Conservation (phyloP, 768 basidiomycete genomes). For the Rhizopogon vinicolor region DNA sequence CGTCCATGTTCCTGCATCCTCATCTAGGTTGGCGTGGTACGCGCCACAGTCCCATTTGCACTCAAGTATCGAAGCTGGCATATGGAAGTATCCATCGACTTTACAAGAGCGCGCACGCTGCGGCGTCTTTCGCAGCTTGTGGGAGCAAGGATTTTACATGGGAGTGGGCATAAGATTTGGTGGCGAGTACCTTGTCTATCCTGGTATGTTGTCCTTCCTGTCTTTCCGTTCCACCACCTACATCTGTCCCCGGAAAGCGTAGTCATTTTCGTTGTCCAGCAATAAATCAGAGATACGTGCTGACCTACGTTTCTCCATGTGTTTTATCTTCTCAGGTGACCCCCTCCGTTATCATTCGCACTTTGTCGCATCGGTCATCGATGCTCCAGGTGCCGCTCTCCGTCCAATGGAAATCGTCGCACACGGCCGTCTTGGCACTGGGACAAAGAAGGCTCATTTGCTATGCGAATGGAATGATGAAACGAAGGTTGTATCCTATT, state of each 20-base stretch:
- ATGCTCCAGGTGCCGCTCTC: slow-evolving; percentile 54
- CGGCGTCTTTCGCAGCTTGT: slow-evolving; percentile 73
- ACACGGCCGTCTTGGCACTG: slow-evolving; percentile 92
- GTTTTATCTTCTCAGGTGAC: slow-evolving; percentile 54
- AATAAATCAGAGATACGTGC: slow-evolving; percentile 2
- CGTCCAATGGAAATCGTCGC: slow-evolving; percentile 94
- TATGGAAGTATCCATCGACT: slow-evolving; percentile 75
- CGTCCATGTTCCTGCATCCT: slow-evolving; percentile 64
- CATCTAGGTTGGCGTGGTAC: slow-evolving; percentile 70
- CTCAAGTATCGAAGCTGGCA: slow-evolving; percentile 51
- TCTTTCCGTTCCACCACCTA: not conserved
- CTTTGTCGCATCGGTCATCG: slow-evolving; percentile 80
- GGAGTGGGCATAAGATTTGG: slow-evolving; percentile 93
- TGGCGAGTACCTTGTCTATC: slow-evolving; percentile 94
- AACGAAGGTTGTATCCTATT: slow-evolving; percentile 60
- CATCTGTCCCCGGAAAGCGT: not conserved
- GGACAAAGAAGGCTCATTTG: slow-evolving; percentile 94
- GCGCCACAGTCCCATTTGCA: slow-evolving; percentile 42
- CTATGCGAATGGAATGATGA: slow-evolving; percentile 85
- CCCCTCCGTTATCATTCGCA: slow-evolving; percentile 96
- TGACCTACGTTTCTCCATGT: slow-evolving; percentile 3
- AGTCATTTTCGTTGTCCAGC: not conserved
- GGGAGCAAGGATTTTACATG: slow-evolving; percentile 83
- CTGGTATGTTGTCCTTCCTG: slow-evolving; percentile 50
- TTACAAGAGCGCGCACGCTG: slow-evolving; percentile 69